phyloP scores from a whole-genome alignment of 768 basidiomycete species.

The Coprinellus aureogranulatus region DNA sequence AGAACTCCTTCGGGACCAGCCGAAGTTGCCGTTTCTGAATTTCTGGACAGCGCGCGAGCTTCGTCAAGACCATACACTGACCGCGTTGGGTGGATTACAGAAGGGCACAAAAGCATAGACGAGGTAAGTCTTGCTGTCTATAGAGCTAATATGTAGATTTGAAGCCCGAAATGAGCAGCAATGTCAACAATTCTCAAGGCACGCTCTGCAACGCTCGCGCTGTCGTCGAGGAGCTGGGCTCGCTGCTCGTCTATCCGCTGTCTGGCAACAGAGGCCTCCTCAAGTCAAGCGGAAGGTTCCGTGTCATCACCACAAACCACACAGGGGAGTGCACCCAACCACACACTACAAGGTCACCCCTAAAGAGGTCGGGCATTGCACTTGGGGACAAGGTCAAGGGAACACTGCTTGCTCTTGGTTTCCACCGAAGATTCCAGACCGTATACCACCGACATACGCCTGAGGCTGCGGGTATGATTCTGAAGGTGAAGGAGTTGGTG shows the following conservation, averaged over 20 bases:
- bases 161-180: no score
- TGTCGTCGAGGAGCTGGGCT: not conserved
- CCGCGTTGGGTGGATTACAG: no score
- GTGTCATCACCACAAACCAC: not conserved
- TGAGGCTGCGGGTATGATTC: constrained; percentile 80
- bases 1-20: no score
- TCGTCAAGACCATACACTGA: no score
- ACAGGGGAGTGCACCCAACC: constrained; percentile 24
- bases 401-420: constrained; percentile 79
- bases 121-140: no score
- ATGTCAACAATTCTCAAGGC: constrained; percentile 1
- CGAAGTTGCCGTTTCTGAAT: no score
- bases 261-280: not conserved
- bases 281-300: not conserved
- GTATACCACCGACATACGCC: constrained; percentile 77
- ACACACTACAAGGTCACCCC: constrained; percentile 92
- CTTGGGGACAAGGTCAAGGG: constrained; percentile 68
- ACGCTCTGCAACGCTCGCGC: not conserved
- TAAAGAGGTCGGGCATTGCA: constrained; percentile 80
- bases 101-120: no score
- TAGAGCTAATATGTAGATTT: no score
- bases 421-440: constrained; percentile 79
- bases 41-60: no score
- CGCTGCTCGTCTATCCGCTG: not conserved
- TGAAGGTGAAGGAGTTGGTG: constrained; percentile 85